Evolutionary conservation across 768 basidiomycete species (phyloP), one percentile per base, ranked within the genome.

Genomic region (Saitozyma podzolica): DNA sequence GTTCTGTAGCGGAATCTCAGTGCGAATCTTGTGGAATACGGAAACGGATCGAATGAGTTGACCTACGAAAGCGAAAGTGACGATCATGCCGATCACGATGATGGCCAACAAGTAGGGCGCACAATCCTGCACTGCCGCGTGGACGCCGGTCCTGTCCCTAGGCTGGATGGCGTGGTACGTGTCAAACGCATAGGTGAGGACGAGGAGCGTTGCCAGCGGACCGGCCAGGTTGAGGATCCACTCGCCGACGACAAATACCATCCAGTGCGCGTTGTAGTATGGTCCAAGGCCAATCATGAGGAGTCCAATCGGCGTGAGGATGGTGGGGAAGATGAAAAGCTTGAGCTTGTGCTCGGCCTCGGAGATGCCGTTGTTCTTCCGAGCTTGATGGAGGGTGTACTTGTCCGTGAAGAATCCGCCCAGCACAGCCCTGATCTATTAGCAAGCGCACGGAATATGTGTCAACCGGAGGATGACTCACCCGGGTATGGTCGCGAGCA

Each of bases 231-330:
- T 67, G 42, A 61, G 20, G 13, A 67, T 58, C 4, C 48, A 40
- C 29, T 37, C 50, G 10, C 66, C 66, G 11, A 63, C 17, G 53
- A 67, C 66, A 43, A 64, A 67, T 29, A 67, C 66, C n/a, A 67
- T 63, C 62, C 62, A 67, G 39, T 67, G 66, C 19, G 59, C 54
- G 10, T 56, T 62, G 51, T 67, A 67, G 43, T 60, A 59, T n/a
- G 66, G 62, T 47, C 66, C 66, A 14, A 67, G 51, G 40, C 66
- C 66, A 56, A 67, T 67, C 66, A 67, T 67, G 8, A 67, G 50
- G 19, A 67, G 50, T 8, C 62, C 66, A 43, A 63, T 54, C 13
- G 58, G 50, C n/a, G 42, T 60, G 16, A 54, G 45, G 37, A 67
- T 41, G n/a, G 58, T 41, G 9, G 62, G 62, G 29, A 64, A 47